These are phyloP conservation scores for Phialophora expanda DNA, from an alignment of 2,329 filamentous ascomycete genomes.

Conservation along the genomic window DNA sequence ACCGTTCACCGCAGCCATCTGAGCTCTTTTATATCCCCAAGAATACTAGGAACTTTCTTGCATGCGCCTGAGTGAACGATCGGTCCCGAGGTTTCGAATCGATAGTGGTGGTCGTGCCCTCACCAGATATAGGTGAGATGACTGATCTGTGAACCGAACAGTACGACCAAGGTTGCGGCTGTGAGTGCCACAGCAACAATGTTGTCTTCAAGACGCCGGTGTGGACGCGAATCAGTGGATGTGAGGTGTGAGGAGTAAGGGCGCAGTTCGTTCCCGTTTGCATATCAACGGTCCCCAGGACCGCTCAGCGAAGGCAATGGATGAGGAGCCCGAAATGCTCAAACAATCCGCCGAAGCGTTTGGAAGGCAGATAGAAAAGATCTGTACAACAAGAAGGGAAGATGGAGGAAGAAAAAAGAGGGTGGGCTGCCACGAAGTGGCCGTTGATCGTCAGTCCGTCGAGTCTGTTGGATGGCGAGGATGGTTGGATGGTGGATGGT, in stretches of 20 bases:
- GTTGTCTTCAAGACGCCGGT: constrained; percentile 4
- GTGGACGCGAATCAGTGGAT: constrained; percentile 2
- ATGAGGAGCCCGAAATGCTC: not conserved
- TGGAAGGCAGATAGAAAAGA: constrained; percentile 5
- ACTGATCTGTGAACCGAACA: not conserved
- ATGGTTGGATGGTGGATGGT: not conserved
- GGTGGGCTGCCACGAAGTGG: constrained; percentile 12
- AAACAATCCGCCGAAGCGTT: not conserved
- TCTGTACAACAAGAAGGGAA: constrained; percentile 15
- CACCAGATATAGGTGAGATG: not conserved
- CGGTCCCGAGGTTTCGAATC: not conserved
- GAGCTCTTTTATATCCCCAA: constrained; percentile 8
- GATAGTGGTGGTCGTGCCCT: constrained; percentile 5
- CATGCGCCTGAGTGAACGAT: not conserved
- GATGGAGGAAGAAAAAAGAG: constrained; percentile 12
- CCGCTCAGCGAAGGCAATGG: not conserved
- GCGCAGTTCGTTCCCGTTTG: not conserved
- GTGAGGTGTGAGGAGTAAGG: constrained; percentile 6
- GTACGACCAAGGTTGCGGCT: not conserved
- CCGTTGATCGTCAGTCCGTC: constrained; percentile 21
- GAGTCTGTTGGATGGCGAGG: constrained; percentile 14
- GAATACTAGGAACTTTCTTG: not conserved
- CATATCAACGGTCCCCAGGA: constrained; percentile 14
- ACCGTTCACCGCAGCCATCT: constrained; percentile 19
- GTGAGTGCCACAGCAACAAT: not conserved